Evolutionary conservation across 1,284 basidiomycete species (phyloP).

Genomic region (Apiotrichum sp.): DNA sequence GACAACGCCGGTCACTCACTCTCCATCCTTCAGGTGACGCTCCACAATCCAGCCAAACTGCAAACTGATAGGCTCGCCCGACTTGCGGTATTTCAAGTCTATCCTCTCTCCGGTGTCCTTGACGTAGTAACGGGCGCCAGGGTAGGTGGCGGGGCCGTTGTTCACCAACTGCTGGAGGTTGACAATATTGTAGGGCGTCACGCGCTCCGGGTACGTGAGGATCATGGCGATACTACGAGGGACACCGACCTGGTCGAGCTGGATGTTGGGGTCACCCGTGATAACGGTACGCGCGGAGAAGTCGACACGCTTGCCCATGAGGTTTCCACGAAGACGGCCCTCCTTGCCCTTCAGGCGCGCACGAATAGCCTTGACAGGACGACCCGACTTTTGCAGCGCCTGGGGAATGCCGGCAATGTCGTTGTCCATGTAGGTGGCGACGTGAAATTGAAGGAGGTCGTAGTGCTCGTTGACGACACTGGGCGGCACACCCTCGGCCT

Average conservation of each 20-base stretch:
- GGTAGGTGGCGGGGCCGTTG: constrained; percentile 91
- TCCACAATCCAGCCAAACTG: constrained; percentile 99
- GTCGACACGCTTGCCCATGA: constrained; percentile 99
- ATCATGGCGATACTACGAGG: constrained; percentile 98
- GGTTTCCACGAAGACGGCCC: constrained; percentile 91
- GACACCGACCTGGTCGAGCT: constrained; percentile 95
- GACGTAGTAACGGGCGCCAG: constrained; percentile 94
- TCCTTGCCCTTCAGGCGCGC: constrained; percentile 98
- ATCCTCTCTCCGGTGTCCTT: constrained; percentile 97
- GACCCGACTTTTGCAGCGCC: constrained; percentile 93
- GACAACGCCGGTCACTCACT: constrained; percentile 56
- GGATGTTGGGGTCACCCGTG: constrained; percentile 95
- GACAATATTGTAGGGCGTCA: constrained; percentile 95
- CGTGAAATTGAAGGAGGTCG: constrained; percentile 94
- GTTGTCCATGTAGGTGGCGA: constrained; percentile 99
- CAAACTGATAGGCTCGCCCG: constrained; percentile 85
- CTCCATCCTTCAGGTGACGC: constrained; percentile 93
- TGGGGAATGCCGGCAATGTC: constrained; percentile 98
- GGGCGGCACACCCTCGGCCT: constrained; percentile 93
- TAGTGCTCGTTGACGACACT: constrained; percentile 96
- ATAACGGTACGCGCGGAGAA: constrained; percentile 99
- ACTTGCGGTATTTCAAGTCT: constrained; percentile 93
- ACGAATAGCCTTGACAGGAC: constrained; percentile 97
- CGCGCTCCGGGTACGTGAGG: constrained; percentile 94
- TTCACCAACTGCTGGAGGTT: constrained; percentile 94